Evolutionary conservation across 1,139 yeast species (phyloP), one percentile per base, ranked within the genome.

Genomic region (Saccharomyces hybrid): DNA sequence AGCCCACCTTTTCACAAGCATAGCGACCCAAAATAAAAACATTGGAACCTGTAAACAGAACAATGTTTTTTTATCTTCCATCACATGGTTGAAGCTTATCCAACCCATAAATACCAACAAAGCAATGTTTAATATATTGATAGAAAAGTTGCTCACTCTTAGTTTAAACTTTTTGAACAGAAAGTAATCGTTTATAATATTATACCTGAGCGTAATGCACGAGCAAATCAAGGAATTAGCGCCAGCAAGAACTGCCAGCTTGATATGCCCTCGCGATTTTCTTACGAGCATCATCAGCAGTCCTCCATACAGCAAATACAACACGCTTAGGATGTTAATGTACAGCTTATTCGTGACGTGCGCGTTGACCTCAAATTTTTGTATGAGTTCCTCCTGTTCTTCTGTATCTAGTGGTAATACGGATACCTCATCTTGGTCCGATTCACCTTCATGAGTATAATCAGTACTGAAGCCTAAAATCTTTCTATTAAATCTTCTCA

Each of bases 341-440:
- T 55, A 60, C 16, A 52, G 51, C 14, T 60, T 59, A 48, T 66
- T 64, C 16, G 58, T 59, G n/a, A 53, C 23, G 31, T 50, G 49
- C 49, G 64, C 62, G 11, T 58, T 59, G 19, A 58, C 42, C 49
- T 66, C 69, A 28, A 68, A 61, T 29, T 52, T 58, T 48, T 61
- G 58, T 32, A 68, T 65, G 51, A 66, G 52, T 47, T 63, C 64
- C 44, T 67, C 70, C 54, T 68, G 72, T 28, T 68, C 72, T 23
- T 64, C 66, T 9, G 61, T 59, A 52, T 66, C 71, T 51, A 68
- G 47, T 11, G 70, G 70, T 6, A 56, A 54, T 26, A 56, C 55
- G 13, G 53, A 50, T n/a, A 55, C 49, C 7, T 52, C 62, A 46
- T 54, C 53, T 23, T 58, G 59, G 14, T 54, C 59, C 7, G 38